phyloP scores from a whole-genome alignment of 2,329 filamentous ascomycete genomes.

The Aspergillus amoenus region DNA sequence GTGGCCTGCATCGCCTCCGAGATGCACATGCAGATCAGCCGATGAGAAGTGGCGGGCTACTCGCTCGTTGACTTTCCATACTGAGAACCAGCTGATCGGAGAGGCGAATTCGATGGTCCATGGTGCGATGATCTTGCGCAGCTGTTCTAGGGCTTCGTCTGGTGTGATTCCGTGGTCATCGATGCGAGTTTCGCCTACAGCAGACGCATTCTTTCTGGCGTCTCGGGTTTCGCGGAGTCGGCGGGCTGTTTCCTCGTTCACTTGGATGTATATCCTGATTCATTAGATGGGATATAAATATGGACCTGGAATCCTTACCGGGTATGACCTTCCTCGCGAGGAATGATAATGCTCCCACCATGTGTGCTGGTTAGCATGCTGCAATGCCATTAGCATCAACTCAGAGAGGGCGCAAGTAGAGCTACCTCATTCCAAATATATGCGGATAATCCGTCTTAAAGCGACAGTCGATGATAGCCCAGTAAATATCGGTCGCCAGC shows the following conservation, averaged over 20 bases:
- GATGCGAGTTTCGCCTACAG: not conserved
- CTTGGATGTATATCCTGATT: constrained; percentile 3
- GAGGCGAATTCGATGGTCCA: constrained; percentile 3
- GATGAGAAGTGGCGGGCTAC: not conserved
- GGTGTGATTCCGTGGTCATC: constrained; percentile 5
- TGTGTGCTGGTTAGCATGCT: constrained; percentile 3
- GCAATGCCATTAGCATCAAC: not conserved
- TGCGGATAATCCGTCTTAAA: constrained; percentile 10
- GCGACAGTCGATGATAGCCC: constrained; percentile 7
- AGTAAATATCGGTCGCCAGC: constrained; percentile 7
- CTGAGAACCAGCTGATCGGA: constrained; percentile 7
- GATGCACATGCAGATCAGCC: not conserved
- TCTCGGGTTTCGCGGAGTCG: not conserved
- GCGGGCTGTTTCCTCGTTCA: not conserved
- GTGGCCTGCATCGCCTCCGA: not conserved
- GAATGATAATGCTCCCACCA: constrained; percentile 3
- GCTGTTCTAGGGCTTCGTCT: not conserved
- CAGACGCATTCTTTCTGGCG: not conserved
- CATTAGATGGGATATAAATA: not conserved
- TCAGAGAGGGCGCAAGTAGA: not conserved
- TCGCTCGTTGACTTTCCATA: constrained; percentile 9
- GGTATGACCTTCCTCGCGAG: constrained; percentile 2
- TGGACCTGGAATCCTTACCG: not conserved
- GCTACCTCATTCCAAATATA: constrained; percentile 2
- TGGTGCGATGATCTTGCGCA: constrained; percentile 4